phyloP scores from a whole-genome alignment of 148 eudicot species.

The Spergularia bocconei region DNA sequence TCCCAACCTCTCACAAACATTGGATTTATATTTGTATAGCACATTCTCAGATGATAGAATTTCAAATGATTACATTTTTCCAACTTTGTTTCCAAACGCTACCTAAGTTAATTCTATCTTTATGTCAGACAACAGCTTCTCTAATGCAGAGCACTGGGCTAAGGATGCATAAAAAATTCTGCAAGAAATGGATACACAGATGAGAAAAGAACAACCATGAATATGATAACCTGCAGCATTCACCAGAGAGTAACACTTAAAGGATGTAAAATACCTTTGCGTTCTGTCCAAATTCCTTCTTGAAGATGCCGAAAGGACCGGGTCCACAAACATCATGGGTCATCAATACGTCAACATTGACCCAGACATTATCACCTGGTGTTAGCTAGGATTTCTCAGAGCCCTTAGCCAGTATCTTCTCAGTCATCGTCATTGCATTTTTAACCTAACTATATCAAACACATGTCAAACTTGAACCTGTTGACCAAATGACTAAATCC shows the following conservation, averaged over 20 bases:
- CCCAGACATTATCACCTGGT: slow-evolving; percentile 97
- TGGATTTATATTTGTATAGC: no score
- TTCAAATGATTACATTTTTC: no score
- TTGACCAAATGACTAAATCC: not conserved
- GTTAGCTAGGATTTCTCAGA: slow-evolving; percentile 62
- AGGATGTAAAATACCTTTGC: slow-evolving; percentile 57
- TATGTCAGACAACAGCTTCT: not conserved
- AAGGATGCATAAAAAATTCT: not conserved
- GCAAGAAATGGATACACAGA: not conserved
- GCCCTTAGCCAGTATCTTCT: slow-evolving; percentile 82
- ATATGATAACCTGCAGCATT: not conserved
- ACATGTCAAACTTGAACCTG: not conserved
- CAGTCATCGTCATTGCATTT: slow-evolving; percentile 89
- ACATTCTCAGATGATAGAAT: no score
- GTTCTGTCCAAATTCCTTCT: slow-evolving; percentile 82
- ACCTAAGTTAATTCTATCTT: not conserved
- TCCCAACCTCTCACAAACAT: no score
- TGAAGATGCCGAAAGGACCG: slow-evolving; percentile 85
- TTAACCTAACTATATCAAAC: slow-evolving; percentile 52
- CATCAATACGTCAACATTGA: slow-evolving; percentile 90
- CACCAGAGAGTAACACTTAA: not conserved
- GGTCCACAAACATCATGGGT: slow-evolving; percentile 99
- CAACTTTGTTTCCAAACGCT: no score
- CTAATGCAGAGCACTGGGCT: not conserved
- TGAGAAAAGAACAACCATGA: not conserved